These are phyloP conservation scores for Rhytidhysteron rufulum DNA, from an alignment of 2,329 filamentous ascomycete genomes.

Conservation along the genomic window DNA sequence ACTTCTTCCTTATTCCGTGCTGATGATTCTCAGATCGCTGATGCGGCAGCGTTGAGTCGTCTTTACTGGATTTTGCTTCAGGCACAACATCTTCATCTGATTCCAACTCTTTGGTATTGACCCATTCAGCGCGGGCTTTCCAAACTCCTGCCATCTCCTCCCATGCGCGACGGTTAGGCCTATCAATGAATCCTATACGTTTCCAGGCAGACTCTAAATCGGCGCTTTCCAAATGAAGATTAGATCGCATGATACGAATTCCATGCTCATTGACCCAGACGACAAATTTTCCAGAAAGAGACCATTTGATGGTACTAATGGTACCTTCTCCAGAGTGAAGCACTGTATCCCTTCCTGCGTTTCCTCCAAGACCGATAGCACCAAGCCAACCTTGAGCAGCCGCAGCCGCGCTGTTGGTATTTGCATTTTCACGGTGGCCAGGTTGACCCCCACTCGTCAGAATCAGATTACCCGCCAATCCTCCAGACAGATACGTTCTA, in stretches of 20 bases:
- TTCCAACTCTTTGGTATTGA: slow-evolving; percentile 79
- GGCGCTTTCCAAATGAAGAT: slow-evolving; percentile 70
- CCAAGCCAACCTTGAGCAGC: slow-evolving; percentile 88
- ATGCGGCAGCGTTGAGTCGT: slow-evolving; percentile 29
- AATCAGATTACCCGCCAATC: slow-evolving; percentile 80
- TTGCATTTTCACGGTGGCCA: slow-evolving; percentile 78
- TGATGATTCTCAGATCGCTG: slow-evolving; percentile 43
- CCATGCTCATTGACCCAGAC: slow-evolving; percentile 96
- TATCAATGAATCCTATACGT: slow-evolving; percentile 84
- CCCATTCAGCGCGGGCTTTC: slow-evolving; percentile 90
- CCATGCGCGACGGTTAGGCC: slow-evolving; percentile 82
- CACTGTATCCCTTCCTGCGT: slow-evolving; percentile 78
- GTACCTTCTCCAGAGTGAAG: slow-evolving; percentile 89
- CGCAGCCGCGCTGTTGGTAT: slow-evolving; percentile 79
- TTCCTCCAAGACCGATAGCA: slow-evolving; percentile 74
- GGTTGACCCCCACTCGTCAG: slow-evolving; percentile 76
- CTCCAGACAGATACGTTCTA: slow-evolving; percentile 84
- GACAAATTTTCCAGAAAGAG: slow-evolving; percentile 83
- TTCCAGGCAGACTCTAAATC: slow-evolving; percentile 89
- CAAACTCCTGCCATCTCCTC: slow-evolving; percentile 95
- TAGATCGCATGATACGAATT: slow-evolving; percentile 95
- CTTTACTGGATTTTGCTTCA: slow-evolving; percentile 28
- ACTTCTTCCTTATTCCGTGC: slow-evolving; percentile 36
- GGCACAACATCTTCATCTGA: slow-evolving; percentile 57
- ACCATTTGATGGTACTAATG: slow-evolving; percentile 93